Percentiles rank a stretch among this genome's conserved stretches.
Conservation (phyloP, 1,284 basidiomycete species). For the Schizophyllum commune region DNA sequence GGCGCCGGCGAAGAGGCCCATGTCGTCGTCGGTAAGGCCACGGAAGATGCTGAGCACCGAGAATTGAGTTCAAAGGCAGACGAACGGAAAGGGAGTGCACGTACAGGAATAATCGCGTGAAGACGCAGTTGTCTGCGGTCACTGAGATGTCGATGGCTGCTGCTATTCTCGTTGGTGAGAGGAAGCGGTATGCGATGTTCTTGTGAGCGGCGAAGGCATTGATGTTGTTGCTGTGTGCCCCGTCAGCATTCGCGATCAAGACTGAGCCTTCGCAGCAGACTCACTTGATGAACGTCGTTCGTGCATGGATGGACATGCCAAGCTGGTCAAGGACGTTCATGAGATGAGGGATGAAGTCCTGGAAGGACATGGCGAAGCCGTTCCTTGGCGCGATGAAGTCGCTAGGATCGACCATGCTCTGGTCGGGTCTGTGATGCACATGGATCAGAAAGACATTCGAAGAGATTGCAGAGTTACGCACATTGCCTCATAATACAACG, state of each 20-base stretch:
- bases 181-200: constrained; percentile 81
- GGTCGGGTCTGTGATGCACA: constrained; percentile 49
- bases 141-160: constrained; percentile 78
- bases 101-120: constrained; percentile 69
- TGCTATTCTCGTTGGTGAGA: constrained; percentile 66
- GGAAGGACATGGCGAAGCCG: constrained; percentile 72
- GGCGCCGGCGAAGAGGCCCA: constrained; percentile 61
- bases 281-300: constrained; percentile 74
- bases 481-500: constrained; percentile 74
- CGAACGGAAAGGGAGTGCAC: background rate
- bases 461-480: constrained; percentile 17
- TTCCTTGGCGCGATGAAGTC: constrained; percentile 72
- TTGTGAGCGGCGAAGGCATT: constrained; percentile 63
- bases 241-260: too few relatives aligned
- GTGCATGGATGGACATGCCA: constrained; percentile 69
- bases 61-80: too few relatives aligned
- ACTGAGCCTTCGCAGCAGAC: too few relatives aligned
- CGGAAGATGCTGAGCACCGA: constrained; percentile 46
- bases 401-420: constrained; percentile 60
- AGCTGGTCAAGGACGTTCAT: constrained; percentile 71
- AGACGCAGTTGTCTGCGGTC: constrained; percentile 68
- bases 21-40: constrained; percentile 71
- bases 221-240: constrained; percentile 69
- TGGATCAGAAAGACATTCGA: constrained; percentile 3
- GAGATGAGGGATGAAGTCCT: constrained; percentile 70